Base-by-base conservation (phyloP, 768 basidiomycete genomes). In the Rhodotorula sphaerocarpa region DNA sequence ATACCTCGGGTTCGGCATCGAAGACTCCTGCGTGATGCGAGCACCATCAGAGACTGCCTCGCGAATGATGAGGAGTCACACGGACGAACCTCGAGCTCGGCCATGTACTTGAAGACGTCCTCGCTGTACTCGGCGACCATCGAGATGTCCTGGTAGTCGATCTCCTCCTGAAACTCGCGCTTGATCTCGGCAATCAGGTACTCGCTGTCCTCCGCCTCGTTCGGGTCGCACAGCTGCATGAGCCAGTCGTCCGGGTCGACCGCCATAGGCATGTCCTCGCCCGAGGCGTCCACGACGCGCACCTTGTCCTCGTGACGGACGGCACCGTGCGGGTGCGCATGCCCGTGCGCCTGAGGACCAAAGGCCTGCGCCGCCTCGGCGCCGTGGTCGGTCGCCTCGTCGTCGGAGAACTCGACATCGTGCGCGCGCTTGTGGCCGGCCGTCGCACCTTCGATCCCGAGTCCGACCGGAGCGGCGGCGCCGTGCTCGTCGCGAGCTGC, bases 51-150 rank as follows among this genome's bases (percentile, higher is more conserved):
- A 39, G 36, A 39, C 36, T 16, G 36, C 36, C 16, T 39, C 36
- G 10, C n/a, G n/a, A n/a, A n/a, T n/a, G n/a, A n/a, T n/a, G n/a
- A n/a, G 25, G 54, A 31, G 10, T 39, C 16, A 16, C 36, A 16
- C 16, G 36, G 23, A 75, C 83, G 44, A 60, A 90, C 90, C 83
- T 99, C 92, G 48, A 97, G 83, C 56, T 88, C 84, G 65, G 79
- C 79, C 95, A 99, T 99, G 76, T 97, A 96, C 67, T 83, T 80
- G 73, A 97, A 97, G 75, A 99, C 97, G 60, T 99, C 93, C 20
- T 96, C 90, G n/a, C 90, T 82, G 73, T 99, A 99, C 75, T 99
- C 95, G 23, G 92, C 90, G 45, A 95, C 93, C 92, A 99, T 93
- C 2, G 88, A 88, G 46, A 87, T 86, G 76, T 95, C 90, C 63